phyloP scores from a whole-genome alignment of 2,329 filamentous ascomycete species.

The Emmonsiellopsis sp. region DNA sequence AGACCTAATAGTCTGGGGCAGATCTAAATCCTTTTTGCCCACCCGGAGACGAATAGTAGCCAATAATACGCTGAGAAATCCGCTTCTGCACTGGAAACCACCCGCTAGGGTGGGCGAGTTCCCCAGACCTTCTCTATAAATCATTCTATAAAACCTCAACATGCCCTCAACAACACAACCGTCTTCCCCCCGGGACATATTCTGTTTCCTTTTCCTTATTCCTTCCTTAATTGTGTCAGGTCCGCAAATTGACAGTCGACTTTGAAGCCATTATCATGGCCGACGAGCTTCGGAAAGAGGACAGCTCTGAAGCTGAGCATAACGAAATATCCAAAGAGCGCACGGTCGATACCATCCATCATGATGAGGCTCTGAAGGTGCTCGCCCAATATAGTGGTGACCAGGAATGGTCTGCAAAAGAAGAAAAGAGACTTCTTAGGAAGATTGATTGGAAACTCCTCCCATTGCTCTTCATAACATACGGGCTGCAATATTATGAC shows the following conservation, averaged over 20 bases:
- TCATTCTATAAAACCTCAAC: neutral
- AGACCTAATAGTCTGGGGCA: too few relatives aligned
- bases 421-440: neutral
- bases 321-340: neutral
- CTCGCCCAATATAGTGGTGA: conserved; percentile 14
- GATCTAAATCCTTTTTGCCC: too few relatives aligned
- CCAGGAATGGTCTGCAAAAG: neutral
- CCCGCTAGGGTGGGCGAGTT: neutral
- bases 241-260: neutral
- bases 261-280: neutral
- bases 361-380: conserved; percentile 30
- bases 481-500: conserved; percentile 42
- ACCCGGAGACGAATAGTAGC: too few relatives aligned
- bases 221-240: neutral
- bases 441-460: conserved; percentile 35
- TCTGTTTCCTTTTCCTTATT: neutral
- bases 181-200: neutral
- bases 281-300: neutral
- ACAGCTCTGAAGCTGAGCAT: neutral
- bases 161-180: too few relatives aligned
- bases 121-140: neutral
- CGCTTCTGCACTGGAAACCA: too few relatives aligned
- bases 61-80: too few relatives aligned
- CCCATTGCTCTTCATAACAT: conserved; percentile 39
- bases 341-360: conserved; percentile 23